These are phyloP conservation scores for Sanghuangporus baumii DNA, from an alignment of 1,284 basidiomycete genomes.

Conservation along the genomic window DNA sequence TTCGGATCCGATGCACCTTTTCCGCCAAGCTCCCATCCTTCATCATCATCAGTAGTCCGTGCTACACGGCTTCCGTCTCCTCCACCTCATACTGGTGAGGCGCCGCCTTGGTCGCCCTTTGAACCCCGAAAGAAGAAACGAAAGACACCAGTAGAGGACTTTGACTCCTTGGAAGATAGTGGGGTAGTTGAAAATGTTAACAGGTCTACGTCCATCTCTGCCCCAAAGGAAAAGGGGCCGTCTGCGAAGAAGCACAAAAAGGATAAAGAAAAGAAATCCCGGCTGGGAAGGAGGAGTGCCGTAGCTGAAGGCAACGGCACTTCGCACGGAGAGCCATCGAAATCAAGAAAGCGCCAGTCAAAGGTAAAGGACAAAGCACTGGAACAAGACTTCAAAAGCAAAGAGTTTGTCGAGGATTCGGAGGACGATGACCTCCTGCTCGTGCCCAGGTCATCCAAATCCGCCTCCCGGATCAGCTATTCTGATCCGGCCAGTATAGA, in stretches of 20 bases:
- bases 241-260: conserved; percentile 23
- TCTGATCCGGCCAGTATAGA: conserved; percentile 4
- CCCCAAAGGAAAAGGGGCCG: conserved; percentile 15
- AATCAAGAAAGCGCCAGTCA: conserved; percentile 11
- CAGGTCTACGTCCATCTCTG: conserved; percentile 14
- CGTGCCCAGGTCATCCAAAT: not conserved
- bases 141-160: conserved; percentile 1
- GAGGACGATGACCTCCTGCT: conserved; percentile 18
- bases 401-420: conserved; percentile 21
- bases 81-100: conserved; percentile 12
- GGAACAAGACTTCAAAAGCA: conserved; percentile 17
- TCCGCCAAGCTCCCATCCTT: conserved; percentile 31
- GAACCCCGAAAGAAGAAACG: conserved; percentile 24
- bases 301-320: conserved; percentile 13
- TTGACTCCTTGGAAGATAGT: conserved; percentile 15
- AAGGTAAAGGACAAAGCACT: conserved; percentile 13
- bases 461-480: not conserved
- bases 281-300: conserved; percentile 5
- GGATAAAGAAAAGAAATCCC: conserved; percentile 9
- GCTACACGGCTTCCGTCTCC: conserved; percentile 22
- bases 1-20: conserved; percentile 26
- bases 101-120: conserved; percentile 26
- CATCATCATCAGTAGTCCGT: conserved; percentile 7
- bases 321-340: not conserved
- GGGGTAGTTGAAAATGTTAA: conserved; percentile 15